These are phyloP conservation scores for Neocallimastix lanati DNA, from an alignment of 192 early-diverging fungal genomes.

Conservation along the genomic window DNA sequence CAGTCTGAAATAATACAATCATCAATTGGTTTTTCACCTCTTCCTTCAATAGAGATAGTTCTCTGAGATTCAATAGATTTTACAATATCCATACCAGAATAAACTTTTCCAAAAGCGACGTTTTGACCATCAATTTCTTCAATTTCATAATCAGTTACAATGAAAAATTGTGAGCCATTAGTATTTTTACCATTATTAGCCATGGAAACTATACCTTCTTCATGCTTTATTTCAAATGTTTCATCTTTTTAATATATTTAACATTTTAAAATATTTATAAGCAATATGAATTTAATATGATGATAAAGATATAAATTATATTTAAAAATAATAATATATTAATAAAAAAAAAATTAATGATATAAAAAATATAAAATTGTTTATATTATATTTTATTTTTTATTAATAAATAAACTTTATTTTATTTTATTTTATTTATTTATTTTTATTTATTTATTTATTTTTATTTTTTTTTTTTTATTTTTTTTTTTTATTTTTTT, in stretches of 20 bases:
- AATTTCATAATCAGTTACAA: constrained; percentile 44
- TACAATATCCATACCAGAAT: not conserved
- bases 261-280: too few species aligned
- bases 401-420: too few species aligned
- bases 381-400: too few species aligned
- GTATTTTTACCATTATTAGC: constrained; percentile 60
- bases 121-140: constrained; percentile 57
- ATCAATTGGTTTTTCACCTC: constrained; percentile 30
- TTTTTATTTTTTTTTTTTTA: too few species aligned
- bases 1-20: constrained; percentile 54
- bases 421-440: too few species aligned
- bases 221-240: not conserved
- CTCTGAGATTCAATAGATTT: constrained; percentile 6
- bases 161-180: constrained; percentile 73
- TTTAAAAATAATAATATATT: too few species aligned
- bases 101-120: constrained; percentile 58
- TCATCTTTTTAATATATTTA: not conserved
- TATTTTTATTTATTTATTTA: too few species aligned
- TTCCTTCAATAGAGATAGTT: constrained; percentile 21
- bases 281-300: too few species aligned
- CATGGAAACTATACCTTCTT: constrained; percentile 38
- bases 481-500: too few species aligned
- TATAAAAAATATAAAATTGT: too few species aligned
- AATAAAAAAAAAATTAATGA: too few species aligned
- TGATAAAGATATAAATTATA: too few species aligned